These are phyloP conservation scores for Rhodotorula toruloides DNA, from an alignment of 768 basidiomycete genomes.

Conservation along the genomic window DNA sequence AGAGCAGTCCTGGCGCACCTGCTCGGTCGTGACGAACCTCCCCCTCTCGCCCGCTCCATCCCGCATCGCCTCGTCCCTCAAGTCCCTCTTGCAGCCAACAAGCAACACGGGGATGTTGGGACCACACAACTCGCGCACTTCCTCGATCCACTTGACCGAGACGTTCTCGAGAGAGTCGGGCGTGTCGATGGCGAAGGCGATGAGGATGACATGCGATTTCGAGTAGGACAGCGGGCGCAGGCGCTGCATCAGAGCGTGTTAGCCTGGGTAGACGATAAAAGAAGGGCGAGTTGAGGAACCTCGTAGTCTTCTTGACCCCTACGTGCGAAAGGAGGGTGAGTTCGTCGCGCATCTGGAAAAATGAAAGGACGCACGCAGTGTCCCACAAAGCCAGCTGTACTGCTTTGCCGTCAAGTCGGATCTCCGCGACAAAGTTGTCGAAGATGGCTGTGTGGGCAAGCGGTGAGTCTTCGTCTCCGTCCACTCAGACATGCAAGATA, in stretches of 20 bases:
- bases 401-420: slow-evolving; percentile 92
- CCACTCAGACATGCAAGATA: slow-evolving; percentile 28
- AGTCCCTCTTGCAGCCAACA: slow-evolving; percentile 92
- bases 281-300: no score
- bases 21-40: slow-evolving; percentile 46
- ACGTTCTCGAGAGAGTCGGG: slow-evolving; percentile 97
- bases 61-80: slow-evolving; percentile 54
- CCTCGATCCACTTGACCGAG: slow-evolving; percentile 96
- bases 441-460: no score
- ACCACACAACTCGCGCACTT: slow-evolving; percentile 94
- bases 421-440: slow-evolving; percentile 98
- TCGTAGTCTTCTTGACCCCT: slow-evolving; percentile 99
- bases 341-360: not conserved
- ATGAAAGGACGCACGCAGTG: slow-evolving; percentile 71
- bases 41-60: slow-evolving; percentile 41
- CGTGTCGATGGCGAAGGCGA: slow-evolving; percentile 92
- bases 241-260: no score
- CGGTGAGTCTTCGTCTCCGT: not conserved
- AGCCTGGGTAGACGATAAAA: slow-evolving; percentile 21
- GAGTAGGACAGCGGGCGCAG: slow-evolving; percentile 95
- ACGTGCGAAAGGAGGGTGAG: slow-evolving; percentile 5
- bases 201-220: slow-evolving; percentile 96
- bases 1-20: slow-evolving; percentile 42
- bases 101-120: slow-evolving; percentile 85
- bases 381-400: slow-evolving; percentile 98